Conservation (phyloP, 345 rosid genomes). For the Trapa bicornis region DNA sequence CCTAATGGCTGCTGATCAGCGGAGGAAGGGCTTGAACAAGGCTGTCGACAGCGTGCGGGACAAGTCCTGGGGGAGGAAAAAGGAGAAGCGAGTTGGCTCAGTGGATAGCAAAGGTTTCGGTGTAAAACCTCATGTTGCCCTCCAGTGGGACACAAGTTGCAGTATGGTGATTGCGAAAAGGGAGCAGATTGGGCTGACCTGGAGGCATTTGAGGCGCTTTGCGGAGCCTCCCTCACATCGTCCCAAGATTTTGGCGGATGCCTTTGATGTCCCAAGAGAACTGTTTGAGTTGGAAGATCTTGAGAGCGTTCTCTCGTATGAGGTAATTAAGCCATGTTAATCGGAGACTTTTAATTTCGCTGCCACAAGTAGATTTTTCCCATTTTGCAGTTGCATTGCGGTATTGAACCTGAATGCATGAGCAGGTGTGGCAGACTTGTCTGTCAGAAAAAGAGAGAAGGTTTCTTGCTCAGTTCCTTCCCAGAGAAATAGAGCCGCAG, state of each 20-base stretch:
- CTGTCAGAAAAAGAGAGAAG: slow-evolving; percentile 63
- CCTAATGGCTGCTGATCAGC: slow-evolving; percentile 77
- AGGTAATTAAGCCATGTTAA: slow-evolving; percentile 33
- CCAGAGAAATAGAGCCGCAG: slow-evolving; percentile 41
- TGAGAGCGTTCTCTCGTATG: slow-evolving; percentile 50
- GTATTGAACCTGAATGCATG: slow-evolving; percentile 5
- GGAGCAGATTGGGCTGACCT: slow-evolving; percentile 71
- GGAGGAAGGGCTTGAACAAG: slow-evolving; percentile 63
- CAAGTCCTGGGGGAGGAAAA: slow-evolving; percentile 47
- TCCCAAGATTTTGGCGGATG: slow-evolving; percentile 46
- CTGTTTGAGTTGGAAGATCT: slow-evolving; percentile 59
- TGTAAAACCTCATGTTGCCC: slow-evolving; percentile 55
- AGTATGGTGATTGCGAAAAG: slow-evolving; percentile 61
- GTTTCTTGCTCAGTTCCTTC: slow-evolving; percentile 67
- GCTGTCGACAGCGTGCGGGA: slow-evolving; percentile 39
- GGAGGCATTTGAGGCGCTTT: slow-evolving; percentile 56
- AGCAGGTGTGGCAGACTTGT: slow-evolving; percentile 59
- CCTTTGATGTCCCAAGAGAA: slow-evolving; percentile 48
- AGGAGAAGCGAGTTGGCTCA: slow-evolving; percentile 30
- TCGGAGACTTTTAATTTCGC: slow-evolving; percentile 3
- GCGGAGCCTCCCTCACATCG: slow-evolving; percentile 25
- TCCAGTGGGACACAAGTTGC: slow-evolving; percentile 62
- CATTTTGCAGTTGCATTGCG: slow-evolving; percentile 8
- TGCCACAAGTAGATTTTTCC: slow-evolving; percentile 7
- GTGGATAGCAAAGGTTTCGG: slow-evolving; percentile 26